A percentile compares a stretch with the other conserved stretches of the same genome.
Evolutionary conservation across 768 basidiomycete genomes (phyloP).

Genomic region (Tylopilus vinaceipallidus): DNA sequence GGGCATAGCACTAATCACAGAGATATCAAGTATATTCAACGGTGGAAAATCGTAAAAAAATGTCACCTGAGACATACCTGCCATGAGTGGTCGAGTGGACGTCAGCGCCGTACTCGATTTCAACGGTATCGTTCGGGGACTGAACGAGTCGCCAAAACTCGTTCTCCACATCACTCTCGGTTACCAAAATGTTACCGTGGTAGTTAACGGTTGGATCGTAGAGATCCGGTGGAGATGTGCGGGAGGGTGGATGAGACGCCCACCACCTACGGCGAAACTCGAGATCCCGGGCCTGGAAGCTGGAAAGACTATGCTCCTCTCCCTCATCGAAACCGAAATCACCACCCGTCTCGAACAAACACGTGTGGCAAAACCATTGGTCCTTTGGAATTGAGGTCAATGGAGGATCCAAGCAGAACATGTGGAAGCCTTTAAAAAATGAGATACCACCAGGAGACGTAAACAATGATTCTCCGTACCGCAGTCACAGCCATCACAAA

Average conservation of each 20-base stretch:
- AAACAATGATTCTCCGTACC: slow-evolving; percentile 41
- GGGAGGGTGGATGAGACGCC: slow-evolving; percentile 62
- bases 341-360: slow-evolving; percentile 86
- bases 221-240: slow-evolving; percentile 31
- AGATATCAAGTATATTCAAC: slow-evolving; percentile 21
- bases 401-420: slow-evolving; percentile 94
- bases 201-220: slow-evolving; percentile 53
- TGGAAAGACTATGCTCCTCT: slow-evolving; percentile 89
- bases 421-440: slow-evolving; percentile 77
- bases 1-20: slow-evolving; percentile 79
- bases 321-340: slow-evolving; percentile 99
- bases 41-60: slow-evolving; percentile 23
- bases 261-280: slow-evolving; percentile 93
- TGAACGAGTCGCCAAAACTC: slow-evolving; percentile 98
- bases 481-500: slow-evolving; percentile 85
- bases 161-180: slow-evolving; percentile 87
- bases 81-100: slow-evolving; percentile 97
- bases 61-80: slow-evolving; percentile 56
- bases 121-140: slow-evolving; percentile 85
- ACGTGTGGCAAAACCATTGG: slow-evolving; percentile 94
- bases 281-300: slow-evolving; percentile 86
- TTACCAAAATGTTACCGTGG: slow-evolving; percentile 62
- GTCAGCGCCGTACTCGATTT: slow-evolving; percentile 99
- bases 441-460: slow-evolving; percentile 14
- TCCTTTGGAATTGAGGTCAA: slow-evolving; percentile 82